phyloP scores from a whole-genome alignment of 1,139 yeast species.

The Kluyveromyces sp. region DNA sequence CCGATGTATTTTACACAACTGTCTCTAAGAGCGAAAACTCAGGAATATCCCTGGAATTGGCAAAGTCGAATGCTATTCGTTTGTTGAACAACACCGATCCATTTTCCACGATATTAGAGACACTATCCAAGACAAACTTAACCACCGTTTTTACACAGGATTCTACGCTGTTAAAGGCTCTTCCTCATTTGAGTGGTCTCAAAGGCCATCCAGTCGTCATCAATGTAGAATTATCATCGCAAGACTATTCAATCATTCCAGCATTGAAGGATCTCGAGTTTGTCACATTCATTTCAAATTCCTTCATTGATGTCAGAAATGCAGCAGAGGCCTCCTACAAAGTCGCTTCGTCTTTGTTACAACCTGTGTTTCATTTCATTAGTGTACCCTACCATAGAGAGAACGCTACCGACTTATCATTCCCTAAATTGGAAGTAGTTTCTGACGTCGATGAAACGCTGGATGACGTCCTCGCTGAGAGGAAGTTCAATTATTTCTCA shows the following conservation, averaged over 20 bases:
- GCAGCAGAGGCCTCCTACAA: constrained; percentile 48
- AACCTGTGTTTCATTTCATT: constrained; percentile 65
- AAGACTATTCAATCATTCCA: constrained; percentile 60
- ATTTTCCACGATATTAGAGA: constrained; percentile 18
- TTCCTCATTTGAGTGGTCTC: constrained; percentile 54
- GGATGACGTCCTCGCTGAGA: neutral
- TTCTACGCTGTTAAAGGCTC: constrained; percentile 45
- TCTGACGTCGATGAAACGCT: neutral
- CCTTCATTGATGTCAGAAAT: constrained; percentile 45
- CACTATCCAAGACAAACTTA: constrained; percentile 11
- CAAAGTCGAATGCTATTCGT: constrained; percentile 11
- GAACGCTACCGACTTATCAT: neutral
- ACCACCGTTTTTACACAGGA: constrained; percentile 42
- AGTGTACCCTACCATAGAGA: constrained; percentile 32
- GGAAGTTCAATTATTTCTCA: neutral
- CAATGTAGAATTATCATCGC: constrained; percentile 49
- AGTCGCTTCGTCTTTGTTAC: constrained; percentile 42
- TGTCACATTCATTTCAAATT: constrained; percentile 59
- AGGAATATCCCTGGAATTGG: constrained; percentile 10
- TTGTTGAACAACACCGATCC: constrained; percentile 28
- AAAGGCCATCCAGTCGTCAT: constrained; percentile 45
- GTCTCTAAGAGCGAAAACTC: constrained; percentile 14
- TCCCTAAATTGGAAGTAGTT: neutral
- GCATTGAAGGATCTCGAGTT: constrained; percentile 64
- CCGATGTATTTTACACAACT: constrained; percentile 18